phyloP scores from a whole-genome alignment of 1,139 yeast genomes.

The Eremothecium gossypii region DNA sequence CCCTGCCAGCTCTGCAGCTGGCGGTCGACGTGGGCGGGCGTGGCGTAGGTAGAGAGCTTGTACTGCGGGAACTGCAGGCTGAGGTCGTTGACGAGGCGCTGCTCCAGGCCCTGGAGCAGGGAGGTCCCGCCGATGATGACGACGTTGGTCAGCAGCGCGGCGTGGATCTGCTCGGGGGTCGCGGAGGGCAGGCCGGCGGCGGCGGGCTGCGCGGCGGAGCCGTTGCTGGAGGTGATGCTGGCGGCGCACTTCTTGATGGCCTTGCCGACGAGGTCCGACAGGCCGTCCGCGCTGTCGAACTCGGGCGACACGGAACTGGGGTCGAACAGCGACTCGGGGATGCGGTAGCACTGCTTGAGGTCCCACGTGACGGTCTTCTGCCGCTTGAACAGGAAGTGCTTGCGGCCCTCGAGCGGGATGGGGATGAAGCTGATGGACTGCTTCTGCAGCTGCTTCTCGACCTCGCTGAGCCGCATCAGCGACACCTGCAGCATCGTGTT shows the following conservation, averaged over 20 bases:
- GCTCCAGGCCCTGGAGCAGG: conserved; percentile 50
- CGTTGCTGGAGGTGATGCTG: conserved; percentile 15
- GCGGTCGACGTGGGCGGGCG: conserved; percentile 24
- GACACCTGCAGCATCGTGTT: conserved; percentile 21
- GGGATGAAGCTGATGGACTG: conserved; percentile 8
- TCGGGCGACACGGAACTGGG: conserved; percentile 17
- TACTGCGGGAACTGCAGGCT: conserved; percentile 27
- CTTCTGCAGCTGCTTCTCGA: conserved; percentile 14
- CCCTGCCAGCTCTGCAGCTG: conserved; percentile 26
- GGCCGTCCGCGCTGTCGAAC: conserved; percentile 19
- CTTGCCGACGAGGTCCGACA: conserved; percentile 22
- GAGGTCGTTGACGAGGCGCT: conserved; percentile 49
- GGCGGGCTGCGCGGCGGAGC: conserved; percentile 4
- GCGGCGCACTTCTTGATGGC: conserved; percentile 26
- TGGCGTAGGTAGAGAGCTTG: conserved; percentile 27
- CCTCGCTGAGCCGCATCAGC: conserved; percentile 23
- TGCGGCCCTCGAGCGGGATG: conserved; percentile 20
- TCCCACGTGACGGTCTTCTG: conserved; percentile 18
- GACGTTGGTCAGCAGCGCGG: conserved; percentile 42
- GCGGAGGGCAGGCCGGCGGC: conserved; percentile 6
- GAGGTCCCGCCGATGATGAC: conserved; percentile 62
- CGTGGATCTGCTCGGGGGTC: conserved; percentile 18
- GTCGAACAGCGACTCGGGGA: conserved; percentile 25
- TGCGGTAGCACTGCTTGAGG: conserved; percentile 18
- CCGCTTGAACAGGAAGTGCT: conserved; percentile 16